These are phyloP conservation scores for Punctularia strigosozonata DNA, from an alignment of 768 basidiomycete species.

Conservation along the genomic window DNA sequence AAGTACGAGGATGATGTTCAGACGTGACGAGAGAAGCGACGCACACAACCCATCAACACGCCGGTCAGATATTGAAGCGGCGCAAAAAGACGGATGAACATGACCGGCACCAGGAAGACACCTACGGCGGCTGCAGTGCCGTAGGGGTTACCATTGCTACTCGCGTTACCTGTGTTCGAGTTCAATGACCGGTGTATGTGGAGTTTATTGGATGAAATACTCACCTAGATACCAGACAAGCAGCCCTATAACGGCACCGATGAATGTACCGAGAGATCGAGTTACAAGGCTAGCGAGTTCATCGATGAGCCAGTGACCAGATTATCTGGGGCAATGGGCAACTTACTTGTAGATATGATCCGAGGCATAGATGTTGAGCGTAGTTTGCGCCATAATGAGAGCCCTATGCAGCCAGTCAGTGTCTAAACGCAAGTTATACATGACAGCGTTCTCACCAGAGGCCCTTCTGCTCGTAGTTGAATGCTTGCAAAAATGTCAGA, in stretches of 20 bases:
- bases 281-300: constrained; percentile 23
- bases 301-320: background rate
- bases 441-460: constrained; percentile 23
- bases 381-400: constrained; percentile 50
- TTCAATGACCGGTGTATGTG: no score
- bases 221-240: constrained; percentile 37
- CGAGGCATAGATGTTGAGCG: constrained; percentile 40
- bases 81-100: constrained; percentile 37
- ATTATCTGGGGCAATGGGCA: background rate
- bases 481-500: constrained; percentile 15
- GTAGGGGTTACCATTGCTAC: constrained; percentile 39
- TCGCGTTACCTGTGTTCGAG: constrained; percentile 23
- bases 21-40: constrained; percentile 9
- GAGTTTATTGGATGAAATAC: constrained; percentile 3
- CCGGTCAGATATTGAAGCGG: constrained; percentile 29
- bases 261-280: constrained; percentile 32
- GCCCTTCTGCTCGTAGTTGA: constrained; percentile 32
- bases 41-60: constrained; percentile 24
- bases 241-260: constrained; percentile 32
- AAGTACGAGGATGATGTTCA: constrained; percentile 1
- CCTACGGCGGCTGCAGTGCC: constrained; percentile 37
- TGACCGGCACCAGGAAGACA: constrained; percentile 32
- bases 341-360: constrained; percentile 43
- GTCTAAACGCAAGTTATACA: background rate
- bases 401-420: constrained; percentile 23